Evolutionary conservation across 2,329 filamentous ascomycete genomes (phyloP).

Genomic region (Biscogniauxia sp.): DNA sequence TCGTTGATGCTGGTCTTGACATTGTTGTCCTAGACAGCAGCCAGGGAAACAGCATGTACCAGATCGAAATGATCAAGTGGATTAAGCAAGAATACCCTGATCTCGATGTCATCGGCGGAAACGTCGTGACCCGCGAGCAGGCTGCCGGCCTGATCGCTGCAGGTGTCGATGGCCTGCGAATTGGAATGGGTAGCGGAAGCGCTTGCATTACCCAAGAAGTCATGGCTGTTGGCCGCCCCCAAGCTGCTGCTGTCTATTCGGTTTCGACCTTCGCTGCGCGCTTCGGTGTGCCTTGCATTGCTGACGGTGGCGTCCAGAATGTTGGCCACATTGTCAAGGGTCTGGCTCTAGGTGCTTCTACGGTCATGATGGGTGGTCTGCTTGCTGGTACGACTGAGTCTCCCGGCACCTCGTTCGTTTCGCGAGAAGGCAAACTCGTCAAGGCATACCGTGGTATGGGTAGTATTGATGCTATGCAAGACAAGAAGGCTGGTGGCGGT

Average conservation of each 20-base stretch:
- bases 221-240: constrained; percentile 96
- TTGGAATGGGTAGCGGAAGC: constrained; percentile 97
- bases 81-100: constrained; percentile 82
- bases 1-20: constrained; percentile 92
- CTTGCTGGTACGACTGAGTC: constrained; percentile 97
- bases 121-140: constrained; percentile 97
- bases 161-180: constrained; percentile 92
- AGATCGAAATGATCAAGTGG: constrained; percentile 97
- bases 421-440: constrained; percentile 93
- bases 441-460: constrained; percentile 99
- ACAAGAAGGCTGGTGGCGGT: constrained; percentile 86
- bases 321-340: constrained; percentile 99
- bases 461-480: constrained; percentile 98
- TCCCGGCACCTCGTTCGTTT: constrained; percentile 94
- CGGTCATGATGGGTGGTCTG: constrained; percentile 99
- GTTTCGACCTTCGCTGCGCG: constrained; percentile 85
- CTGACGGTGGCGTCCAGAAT: constrained; percentile 96
- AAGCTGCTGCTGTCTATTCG: constrained; percentile 88
- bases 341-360: constrained; percentile 87
- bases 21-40: constrained; percentile 94
- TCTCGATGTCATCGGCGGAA: constrained; percentile 95
- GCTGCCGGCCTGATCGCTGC: constrained; percentile 88
- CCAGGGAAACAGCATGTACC: constrained; percentile 98
- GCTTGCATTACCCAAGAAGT: constrained; percentile 99
- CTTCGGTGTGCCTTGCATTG: constrained; percentile 97